Evolutionary conservation across 139 green algal species (phyloP).

Genomic region (Limnomonas spitsbergensis): DNA sequence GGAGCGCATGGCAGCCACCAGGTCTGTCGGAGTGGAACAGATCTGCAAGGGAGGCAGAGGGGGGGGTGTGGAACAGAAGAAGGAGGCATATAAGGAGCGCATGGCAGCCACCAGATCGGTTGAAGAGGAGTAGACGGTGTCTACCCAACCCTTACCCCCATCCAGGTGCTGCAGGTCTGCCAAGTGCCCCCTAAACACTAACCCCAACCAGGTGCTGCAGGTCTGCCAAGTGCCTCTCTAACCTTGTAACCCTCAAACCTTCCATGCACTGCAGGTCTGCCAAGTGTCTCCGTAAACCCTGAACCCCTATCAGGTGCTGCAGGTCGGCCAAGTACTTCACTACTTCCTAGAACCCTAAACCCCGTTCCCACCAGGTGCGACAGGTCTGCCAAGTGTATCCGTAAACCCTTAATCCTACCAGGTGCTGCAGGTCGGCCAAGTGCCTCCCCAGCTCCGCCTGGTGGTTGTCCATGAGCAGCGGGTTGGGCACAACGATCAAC

Average conservation of each 20-base stretch:
- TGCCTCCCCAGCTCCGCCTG: constrained; percentile 70
- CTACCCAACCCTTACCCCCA: background rate
- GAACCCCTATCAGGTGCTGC: background rate
- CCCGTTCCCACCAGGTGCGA: background rate
- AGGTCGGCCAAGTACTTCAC: constrained; percentile 54
- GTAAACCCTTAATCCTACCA: constrained; percentile 26
- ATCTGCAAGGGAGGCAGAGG: background rate
- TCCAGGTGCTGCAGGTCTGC: background rate
- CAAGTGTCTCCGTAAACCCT: background rate
- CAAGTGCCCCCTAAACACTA: background rate
- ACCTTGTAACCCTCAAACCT: constrained; percentile 22
- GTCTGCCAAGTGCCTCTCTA: constrained; percentile 60
- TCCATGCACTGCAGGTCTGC: background rate
- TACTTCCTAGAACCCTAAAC: constrained; percentile 36
- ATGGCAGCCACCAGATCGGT: background rate
- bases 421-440: constrained; percentile 51
- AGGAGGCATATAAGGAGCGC: background rate
- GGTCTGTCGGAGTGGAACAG: background rate
- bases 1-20: background rate
- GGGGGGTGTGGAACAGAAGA: background rate
- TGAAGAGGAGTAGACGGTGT: background rate
- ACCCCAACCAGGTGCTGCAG: constrained; percentile 46
- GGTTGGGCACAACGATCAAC: constrained; percentile 79
- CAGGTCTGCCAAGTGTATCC: background rate
- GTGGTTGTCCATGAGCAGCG: constrained; percentile 84